These are phyloP conservation scores for Tetrahymena borealis DNA, from an alignment of 73 alveolate species.

Conservation along the genomic window DNA sequence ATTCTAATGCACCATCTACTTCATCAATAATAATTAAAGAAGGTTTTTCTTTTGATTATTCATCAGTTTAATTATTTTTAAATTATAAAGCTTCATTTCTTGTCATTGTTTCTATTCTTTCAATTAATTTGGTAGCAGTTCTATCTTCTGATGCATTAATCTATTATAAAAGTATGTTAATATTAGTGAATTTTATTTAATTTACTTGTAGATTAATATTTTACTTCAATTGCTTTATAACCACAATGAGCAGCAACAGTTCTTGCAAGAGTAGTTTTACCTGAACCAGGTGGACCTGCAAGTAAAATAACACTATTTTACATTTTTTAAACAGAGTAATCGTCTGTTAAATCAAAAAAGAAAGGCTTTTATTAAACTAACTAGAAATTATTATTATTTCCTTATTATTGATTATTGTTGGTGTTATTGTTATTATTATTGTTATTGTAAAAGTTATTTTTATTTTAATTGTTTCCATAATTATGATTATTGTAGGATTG, in stretches of 20 bases:
- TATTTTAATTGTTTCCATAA: background rate
- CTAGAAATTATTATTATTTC: background rate
- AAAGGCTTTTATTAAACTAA: background rate
- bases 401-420: background rate
- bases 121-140: conserved; percentile 26
- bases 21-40: conserved; percentile 62
- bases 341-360: background rate
- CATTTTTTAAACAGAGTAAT: background rate
- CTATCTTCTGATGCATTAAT: conserved; percentile 57
- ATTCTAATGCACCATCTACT: conserved; percentile 74
- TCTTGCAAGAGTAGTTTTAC: conserved; percentile 77
- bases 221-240: conserved; percentile 53
- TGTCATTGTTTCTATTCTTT: conserved; percentile 29
- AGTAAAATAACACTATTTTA: conserved; percentile 50
- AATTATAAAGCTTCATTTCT: conserved; percentile 7
- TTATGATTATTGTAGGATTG: too few species aligned
- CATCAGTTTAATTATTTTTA: background rate
- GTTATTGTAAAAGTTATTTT: background rate
- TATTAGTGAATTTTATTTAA: background rate
- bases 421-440: background rate
- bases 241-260: conserved; percentile 76
- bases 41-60: conserved; percentile 18
- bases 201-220: background rate
- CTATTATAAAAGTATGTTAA: background rate
- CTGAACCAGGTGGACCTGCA: conserved; percentile 87